These are phyloP conservation scores for Medicago ruthenica DNA, from an alignment of 306 rosid genomes.

Conservation along the genomic window DNA sequence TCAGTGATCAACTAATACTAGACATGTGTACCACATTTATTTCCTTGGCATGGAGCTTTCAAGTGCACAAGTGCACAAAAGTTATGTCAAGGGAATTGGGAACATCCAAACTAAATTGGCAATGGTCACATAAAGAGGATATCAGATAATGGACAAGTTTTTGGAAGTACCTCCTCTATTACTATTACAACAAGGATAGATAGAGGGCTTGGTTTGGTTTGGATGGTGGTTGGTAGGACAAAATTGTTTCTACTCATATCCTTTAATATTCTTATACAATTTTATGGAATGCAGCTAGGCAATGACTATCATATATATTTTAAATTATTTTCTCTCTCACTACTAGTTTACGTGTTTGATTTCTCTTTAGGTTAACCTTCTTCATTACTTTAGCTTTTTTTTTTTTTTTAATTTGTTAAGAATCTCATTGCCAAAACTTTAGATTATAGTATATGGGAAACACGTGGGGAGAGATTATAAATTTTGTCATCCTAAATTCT, in stretches of 20 bases:
- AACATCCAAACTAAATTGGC: conserved; percentile 56
- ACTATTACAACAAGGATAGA: neutral
- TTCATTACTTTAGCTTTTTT: conserved; percentile 7
- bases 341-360: conserved; percentile 11
- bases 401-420: conserved; percentile 5
- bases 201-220: conserved; percentile 24
- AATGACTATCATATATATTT: conserved; percentile 10
- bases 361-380: conserved; percentile 24
- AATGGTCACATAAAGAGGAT: conserved; percentile 42
- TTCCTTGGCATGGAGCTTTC: conserved; percentile 40
- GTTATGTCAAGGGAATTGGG: conserved; percentile 61
- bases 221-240: conserved; percentile 77
- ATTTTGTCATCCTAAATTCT: conserved; percentile 64
- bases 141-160: conserved; percentile 40
- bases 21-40: conserved; percentile 10
- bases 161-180: neutral
- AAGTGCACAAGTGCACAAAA: conserved; percentile 28
- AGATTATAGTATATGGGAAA: conserved; percentile 38
- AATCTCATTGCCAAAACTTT: conserved; percentile 29
- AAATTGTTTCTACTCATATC: conserved; percentile 58
- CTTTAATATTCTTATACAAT: conserved; percentile 52
- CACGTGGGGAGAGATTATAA: conserved; percentile 63
- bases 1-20: no score
- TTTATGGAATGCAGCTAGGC: conserved; percentile 47
- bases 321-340: conserved; percentile 29